Base-by-base conservation (phyloP, 108 stramenopile genomes). In the Nitzschia palea region DNA sequence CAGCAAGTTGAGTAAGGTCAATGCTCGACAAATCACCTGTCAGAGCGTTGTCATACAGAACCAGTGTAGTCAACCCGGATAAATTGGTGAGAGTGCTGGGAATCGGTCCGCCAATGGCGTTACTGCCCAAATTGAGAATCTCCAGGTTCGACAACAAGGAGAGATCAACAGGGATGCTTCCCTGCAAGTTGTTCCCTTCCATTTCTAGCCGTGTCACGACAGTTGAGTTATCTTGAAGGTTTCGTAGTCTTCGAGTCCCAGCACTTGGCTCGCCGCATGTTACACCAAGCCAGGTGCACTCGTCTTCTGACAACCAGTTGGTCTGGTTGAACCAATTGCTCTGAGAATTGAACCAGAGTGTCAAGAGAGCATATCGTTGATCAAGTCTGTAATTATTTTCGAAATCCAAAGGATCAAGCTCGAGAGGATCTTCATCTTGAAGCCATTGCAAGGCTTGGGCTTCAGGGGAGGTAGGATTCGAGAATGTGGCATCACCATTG, bases 361-460 rank as follows among this genome's bases (percentile, higher is more conserved):
- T 71, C 28, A 83, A 81, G 32, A 91, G 68, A 26, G 80, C 83
- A 75, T 76, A 91, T 22, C 90, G 68, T 47, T 91, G 90, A 32
- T 58, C 36, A 8, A 88, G 73, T 9, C 85, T 67, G 27, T 70
- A 31, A 0, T 60, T 29, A 36, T 35, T 29, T 0, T 76, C 59
- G 6, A 20, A 35, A 40, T 79, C 60, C 10, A 20, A 33, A 12
- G 78, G 67, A 48, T 62, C 67, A 27, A 79, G 35, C 37, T 18
- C 20, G n/a, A 79, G 53, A n/a, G 71, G 55, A 23, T 78, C 70
- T 4, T 61, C 57, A 43, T 67, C 69, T 9, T 83, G 44, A 15
- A 90, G 20, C 84, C 84, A 87, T 26, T 66, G 33, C 25, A 73
- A 74, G 22, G 88, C 88, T 42, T 55, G 43, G 29, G 57, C 77